Conservation (phyloP, 805 yeast genomes). For the Jamesozyma lodderae region DNA sequence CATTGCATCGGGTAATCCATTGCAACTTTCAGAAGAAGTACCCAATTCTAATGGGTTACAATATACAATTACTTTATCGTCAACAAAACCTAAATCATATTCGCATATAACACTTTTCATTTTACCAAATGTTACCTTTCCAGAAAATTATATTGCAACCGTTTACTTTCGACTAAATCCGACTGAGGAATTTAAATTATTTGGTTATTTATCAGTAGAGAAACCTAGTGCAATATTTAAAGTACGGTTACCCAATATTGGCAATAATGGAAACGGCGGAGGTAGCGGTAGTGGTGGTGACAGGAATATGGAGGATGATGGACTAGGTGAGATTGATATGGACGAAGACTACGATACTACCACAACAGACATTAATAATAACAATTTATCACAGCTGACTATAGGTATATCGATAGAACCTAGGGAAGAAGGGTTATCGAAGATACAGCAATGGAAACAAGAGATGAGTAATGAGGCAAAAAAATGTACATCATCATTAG, state of each 20-base stretch:
- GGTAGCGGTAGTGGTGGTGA: background rate
- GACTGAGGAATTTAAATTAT: constrained; percentile 46
- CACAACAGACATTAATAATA: constrained; percentile 1
- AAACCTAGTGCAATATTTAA: constrained; percentile 92
- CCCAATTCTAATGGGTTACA: constrained; percentile 32
- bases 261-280: background rate
- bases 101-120: constrained; percentile 79
- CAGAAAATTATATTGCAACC: constrained; percentile 66
- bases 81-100: constrained; percentile 29
- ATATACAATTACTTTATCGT: constrained; percentile 29
- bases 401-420: constrained; percentile 94
- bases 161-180: constrained; percentile 80
- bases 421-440: constrained; percentile 50
- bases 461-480: constrained; percentile 9
- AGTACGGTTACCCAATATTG: constrained; percentile 38
- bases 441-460: constrained; percentile 38
- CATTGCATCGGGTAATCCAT: constrained; percentile 33
- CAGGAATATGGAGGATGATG: constrained; percentile 26
- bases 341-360: constrained; percentile 39
- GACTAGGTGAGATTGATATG: constrained; percentile 49
- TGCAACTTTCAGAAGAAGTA: constrained; percentile 30
- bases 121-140: constrained; percentile 71
- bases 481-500: constrained; percentile 14
- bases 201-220: constrained; percentile 50
- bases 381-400: constrained; percentile 28